Evolutionary conservation across 2,329 filamentous ascomycete genomes (phyloP), one percentile per base, ranked within the genome.

Genomic region (Fusarium sulawesiense): DNA sequence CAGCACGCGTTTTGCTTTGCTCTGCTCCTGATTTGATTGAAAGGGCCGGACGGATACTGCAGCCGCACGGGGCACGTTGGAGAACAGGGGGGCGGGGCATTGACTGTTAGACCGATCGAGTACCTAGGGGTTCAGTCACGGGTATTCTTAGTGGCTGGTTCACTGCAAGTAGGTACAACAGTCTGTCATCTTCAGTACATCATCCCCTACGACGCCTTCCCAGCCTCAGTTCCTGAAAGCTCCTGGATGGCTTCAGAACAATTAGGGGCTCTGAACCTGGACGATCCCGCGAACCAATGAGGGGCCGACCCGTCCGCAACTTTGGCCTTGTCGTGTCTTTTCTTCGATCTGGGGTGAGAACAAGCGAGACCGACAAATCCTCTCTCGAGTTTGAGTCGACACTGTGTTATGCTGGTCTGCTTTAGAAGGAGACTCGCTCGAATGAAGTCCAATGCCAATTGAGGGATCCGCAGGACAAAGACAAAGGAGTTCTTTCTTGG

Each of bases 1-100:
- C 74, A 76, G 75, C 75, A 76, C 75, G 73, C 75, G 73, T 75
- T 76, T 76, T 75, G 70, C 73, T 76, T 70, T 72, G 34, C 34
- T 37, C 34, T 37, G 34, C 47, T 49, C 49, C 49, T 53, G 49
- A 53, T 53, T 53, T 76, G 74, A 76, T 75, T 73, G 66, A 76
- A 73, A 71, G 60, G 69, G 70, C 71, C 63, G 65, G 64, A 73
- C 64, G 68, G 64, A 68, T 66, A 64, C 73, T 75, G 65, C 64
- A 75, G 68, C 68, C 56, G 70, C 71, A 71, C 73, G 71, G 72
- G 66, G 72, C 72, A 74, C 41, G 48, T 66, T 72, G 58, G 66
- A 60, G 61, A 61, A 70, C 68, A 69, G 63, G 71, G 73, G 71
- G 74, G 74, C 66, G 57, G 68, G 66, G 70, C 56, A 68, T 49